Conservation (phyloP, 495 filamentous ascomycete genomes). For the Hypomontagnella submonticulosa region DNA sequence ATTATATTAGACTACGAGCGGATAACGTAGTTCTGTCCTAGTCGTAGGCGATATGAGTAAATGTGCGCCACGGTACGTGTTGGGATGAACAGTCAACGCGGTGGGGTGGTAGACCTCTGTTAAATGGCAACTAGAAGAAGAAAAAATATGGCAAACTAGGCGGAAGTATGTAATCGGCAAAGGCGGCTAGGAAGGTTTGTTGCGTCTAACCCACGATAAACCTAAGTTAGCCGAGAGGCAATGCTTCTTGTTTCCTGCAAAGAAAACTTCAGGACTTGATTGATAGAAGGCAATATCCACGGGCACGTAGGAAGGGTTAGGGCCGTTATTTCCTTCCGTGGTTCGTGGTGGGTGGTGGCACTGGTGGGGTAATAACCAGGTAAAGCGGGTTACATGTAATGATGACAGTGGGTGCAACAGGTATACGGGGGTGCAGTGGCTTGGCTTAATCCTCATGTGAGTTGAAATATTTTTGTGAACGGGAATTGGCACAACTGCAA, state of each 20-base stretch:
- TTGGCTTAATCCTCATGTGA: not conserved
- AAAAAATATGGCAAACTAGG: conserved; percentile 16
- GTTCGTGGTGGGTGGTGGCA: too few species aligned
- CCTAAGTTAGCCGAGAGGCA: not conserved
- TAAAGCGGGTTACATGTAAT: conserved; percentile 3
- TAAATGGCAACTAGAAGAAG: not conserved
- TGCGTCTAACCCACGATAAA: not conserved
- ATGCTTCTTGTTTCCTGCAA: not conserved
- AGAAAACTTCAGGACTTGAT: not conserved
- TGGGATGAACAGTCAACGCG: not conserved
- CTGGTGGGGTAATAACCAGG: conserved; percentile 26
- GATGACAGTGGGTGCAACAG: conserved; percentile 10
- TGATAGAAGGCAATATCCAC: not conserved
- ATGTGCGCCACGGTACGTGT: not conserved
- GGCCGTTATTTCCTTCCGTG: conserved; percentile 26
- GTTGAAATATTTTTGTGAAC: conserved; percentile 30
- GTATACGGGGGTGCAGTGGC: not conserved
- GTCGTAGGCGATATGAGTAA: not conserved
- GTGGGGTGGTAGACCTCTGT: conserved; percentile 21
- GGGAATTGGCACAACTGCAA: conserved; percentile 13
- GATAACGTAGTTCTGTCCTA: not conserved
- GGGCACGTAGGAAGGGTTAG: conserved; percentile 34
- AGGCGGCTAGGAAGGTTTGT: not conserved
- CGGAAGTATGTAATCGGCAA: conserved; percentile 18
- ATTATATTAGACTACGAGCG: not conserved